Evolutionary conservation across 495 filamentous ascomycete genomes (phyloP), one percentile per base, ranked within the genome.

Genomic region (Aspergillus ostianus): DNA sequence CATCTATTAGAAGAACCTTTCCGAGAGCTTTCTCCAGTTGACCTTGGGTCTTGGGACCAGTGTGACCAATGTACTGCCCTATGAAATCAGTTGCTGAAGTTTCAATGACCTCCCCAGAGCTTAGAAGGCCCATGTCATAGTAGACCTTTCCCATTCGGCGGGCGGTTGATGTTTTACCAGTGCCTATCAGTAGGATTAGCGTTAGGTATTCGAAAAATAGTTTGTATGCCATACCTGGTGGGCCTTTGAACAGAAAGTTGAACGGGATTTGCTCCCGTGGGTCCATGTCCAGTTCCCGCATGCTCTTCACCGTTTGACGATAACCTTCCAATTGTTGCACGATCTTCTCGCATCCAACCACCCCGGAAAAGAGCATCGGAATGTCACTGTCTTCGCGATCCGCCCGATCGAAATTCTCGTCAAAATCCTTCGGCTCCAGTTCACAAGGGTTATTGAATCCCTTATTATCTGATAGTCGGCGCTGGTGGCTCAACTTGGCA

Each of bases 131-230:
- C 80, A 90, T 83, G 62, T 91, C 84, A 62, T 90, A 91, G 65
- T 83, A 92, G 0, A 93, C 73, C 55, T 87, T 77, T 10, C 89
- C 90, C 81, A 93, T 89, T 60, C 82, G 87, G 54, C 77, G 70
- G 0, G 90, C 90, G 0, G 87, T 90, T 0, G 80, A 85, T 0
- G 90, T 91, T 63, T 93, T 93, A 13, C 90, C 90, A 4, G 89
- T 91, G 1, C 89, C 85, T 85, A n/a, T n/a, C n/a, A 53, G 44
- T 36, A 9, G 47, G 4, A 26, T 60, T 47, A 21, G 17, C 20
- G 53, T 17, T 8, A 27, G 26, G 13, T 13, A 5, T 30, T 12
- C 8, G 13, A 47, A 47, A 26, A 52, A 7, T 8, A 52, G 27
- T 44, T 51, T 36, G 10, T 30, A n/a, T n/a, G n/a, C n/a, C 26